Conservation (phyloP, 495 filamentous ascomycete species). For the Hypoxylon cercidicola region DNA sequence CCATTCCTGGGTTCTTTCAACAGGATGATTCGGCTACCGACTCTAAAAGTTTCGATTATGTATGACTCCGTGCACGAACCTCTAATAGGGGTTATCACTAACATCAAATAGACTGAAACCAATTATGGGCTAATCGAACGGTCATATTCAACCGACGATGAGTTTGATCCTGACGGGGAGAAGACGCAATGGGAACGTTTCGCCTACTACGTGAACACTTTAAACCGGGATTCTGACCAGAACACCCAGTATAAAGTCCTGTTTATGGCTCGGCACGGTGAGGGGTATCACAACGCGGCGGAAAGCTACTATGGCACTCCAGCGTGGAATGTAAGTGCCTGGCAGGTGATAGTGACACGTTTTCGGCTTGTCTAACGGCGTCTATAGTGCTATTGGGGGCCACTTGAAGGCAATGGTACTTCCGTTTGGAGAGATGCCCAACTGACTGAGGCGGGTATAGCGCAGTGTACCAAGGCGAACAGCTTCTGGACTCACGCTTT, state of each 20-base stretch:
- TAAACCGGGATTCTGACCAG: slow-evolving; percentile 61
- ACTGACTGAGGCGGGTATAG: slow-evolving; percentile 67
- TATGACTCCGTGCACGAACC: slow-evolving; percentile 44
- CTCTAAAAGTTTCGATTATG: slow-evolving; percentile 72
- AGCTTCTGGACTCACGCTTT: slow-evolving; percentile 71
- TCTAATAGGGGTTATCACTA: not conserved
- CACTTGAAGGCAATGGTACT: slow-evolving; percentile 73
- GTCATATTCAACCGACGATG: slow-evolving; percentile 61
- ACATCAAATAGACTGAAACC: slow-evolving; percentile 58
- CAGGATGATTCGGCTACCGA: slow-evolving; percentile 75
- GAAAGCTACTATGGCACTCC: slow-evolving; percentile 73
- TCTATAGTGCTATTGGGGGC: slow-evolving; percentile 75
- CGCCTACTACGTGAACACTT: slow-evolving; percentile 61
- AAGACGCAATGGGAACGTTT: slow-evolving; percentile 76
- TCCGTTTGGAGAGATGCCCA: slow-evolving; percentile 74
- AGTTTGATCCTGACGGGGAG: slow-evolving; percentile 47
- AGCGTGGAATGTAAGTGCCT: slow-evolving; percentile 69
- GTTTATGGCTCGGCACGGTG: slow-evolving; percentile 73
- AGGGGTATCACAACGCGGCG: slow-evolving; percentile 75
- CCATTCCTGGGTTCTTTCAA: slow-evolving; percentile 74
- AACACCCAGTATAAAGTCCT: slow-evolving; percentile 73
- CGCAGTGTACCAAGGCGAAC: slow-evolving; percentile 72
- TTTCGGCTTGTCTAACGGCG: slow-evolving; percentile 4
- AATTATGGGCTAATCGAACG: slow-evolving; percentile 76
- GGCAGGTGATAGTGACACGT: not conserved